phyloP scores from a whole-genome alignment of 331 rosid genomes.

The Acacia pycnantha region DNA sequence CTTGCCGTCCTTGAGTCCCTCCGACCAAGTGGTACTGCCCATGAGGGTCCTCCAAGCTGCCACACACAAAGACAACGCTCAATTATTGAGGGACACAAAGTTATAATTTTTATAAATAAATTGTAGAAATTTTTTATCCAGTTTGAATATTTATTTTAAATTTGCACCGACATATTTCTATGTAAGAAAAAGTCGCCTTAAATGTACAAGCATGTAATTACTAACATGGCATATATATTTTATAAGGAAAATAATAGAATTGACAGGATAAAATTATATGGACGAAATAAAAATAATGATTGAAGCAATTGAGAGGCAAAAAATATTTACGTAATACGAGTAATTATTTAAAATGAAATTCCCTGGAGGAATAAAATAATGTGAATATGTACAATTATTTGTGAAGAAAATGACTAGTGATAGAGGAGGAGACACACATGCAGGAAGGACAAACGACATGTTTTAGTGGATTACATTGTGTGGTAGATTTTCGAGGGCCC shows the following conservation, averaged over 20 bases:
- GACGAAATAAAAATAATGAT: too few species aligned
- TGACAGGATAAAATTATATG: too few species aligned
- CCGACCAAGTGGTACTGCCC: slow-evolving; percentile 68
- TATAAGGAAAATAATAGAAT: background rate
- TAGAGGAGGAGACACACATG: background rate
- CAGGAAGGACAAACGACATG: background rate
- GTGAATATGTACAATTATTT: background rate
- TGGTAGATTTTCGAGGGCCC: too few species aligned
- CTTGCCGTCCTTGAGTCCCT: slow-evolving; percentile 79
- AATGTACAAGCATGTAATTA: background rate
- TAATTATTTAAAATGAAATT: too few species aligned
- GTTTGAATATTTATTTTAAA: background rate
- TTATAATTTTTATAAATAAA: background rate
- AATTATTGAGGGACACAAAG: background rate
- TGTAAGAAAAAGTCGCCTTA: background rate
- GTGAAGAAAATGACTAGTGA: background rate
- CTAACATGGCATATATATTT: too few species aligned
- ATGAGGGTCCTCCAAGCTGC: slow-evolving; percentile 66
- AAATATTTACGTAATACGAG: too few species aligned
- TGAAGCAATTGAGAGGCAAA: too few species aligned
- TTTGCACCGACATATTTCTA: background rate
- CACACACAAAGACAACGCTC: background rate
- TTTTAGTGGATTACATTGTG: too few species aligned
- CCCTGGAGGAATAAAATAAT: too few species aligned
- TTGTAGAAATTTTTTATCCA: background rate